Conservation (phyloP, 1,139 yeast genomes). For the Arxiozyma bovina region DNA sequence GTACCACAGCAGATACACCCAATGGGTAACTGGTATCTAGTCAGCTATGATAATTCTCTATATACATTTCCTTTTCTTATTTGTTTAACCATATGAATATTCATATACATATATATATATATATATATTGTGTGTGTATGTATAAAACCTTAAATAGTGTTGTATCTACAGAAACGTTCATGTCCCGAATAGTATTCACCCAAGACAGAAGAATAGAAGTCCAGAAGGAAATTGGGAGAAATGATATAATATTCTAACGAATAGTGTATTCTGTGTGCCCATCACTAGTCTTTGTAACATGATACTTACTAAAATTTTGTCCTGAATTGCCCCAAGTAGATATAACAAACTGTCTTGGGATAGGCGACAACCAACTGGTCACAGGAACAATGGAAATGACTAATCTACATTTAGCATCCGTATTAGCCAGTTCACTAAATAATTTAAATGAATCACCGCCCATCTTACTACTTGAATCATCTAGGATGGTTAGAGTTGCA, state of each 20-base stretch:
- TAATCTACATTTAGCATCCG: constrained; percentile 11
- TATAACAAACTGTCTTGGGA: constrained; percentile 16
- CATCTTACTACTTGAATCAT: constrained; percentile 3
- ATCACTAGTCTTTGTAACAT: constrained; percentile 10
- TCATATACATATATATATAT: no score
- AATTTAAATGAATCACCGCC: constrained; percentile 1
- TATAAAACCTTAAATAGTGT: background rate
- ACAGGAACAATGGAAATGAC: constrained; percentile 9
- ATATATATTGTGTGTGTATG: no score
- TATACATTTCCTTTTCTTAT: no score
- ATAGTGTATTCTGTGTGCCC: constrained; percentile 19
- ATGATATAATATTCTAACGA: background rate
- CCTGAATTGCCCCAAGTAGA: constrained; percentile 16
- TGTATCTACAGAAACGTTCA: background rate
- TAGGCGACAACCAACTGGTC: constrained; percentile 4
- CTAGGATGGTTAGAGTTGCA: constrained; percentile 5
- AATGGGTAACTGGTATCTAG: no score
- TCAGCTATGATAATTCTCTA: no score
- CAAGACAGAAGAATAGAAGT: background rate
- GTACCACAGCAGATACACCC: no score
- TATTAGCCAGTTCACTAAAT: constrained; percentile 7
- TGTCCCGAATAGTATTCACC: background rate
- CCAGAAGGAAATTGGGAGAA: background rate
- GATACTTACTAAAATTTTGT: constrained; percentile 9
- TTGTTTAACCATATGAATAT: no score